Base-by-base conservation (phyloP, 345 rosid genomes). In the Hibiscus syriacus region DNA sequence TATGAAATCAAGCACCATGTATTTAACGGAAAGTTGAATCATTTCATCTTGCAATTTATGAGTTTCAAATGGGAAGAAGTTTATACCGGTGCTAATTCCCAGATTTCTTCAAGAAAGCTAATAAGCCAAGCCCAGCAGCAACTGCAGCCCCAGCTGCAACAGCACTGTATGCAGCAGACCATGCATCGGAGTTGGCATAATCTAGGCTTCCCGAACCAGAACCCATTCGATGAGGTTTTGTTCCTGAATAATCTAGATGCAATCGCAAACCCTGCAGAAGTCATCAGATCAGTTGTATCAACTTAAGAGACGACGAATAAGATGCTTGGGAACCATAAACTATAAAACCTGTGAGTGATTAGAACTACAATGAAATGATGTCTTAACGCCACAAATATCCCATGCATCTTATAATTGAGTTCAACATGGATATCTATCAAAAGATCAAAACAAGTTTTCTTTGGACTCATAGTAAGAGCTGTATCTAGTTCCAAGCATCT, bases 91-190 rank as follows among this genome's bases (percentile, higher is more conserved):
- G 43, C 82, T 60, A 87, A 45, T 77, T 66, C 7, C 93, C 90
- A 2, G 81, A 69, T 81, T 80, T 86, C 80, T 63, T 84, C 67
- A 95, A 73, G 84, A 78, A 95, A n/a, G 99, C 94, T 75, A 92
- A 78, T 10, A 92, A 75, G 26, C 99, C 93, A 49, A 90, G 72
- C 41, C 98, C 98, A 67, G 98, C 98, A 66, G 81, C 84, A 29
- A 95, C 77, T 19, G 97, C 94, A 23, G 99, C 98, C 38, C 99
- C 94, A 0, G 99, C 98, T 1, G 98, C 99, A 46, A 87, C 91
- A 6, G 88, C 82, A 55, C 97, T 83, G 74, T 85, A 92, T 2
- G 98, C 98, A 17, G 97, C 69, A 65, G 93, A 88, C 98, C 99
- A 90, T 11, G 98, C 96, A 71, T 88, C 96, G 17, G 80, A 29